Base-by-base conservation (phyloP, 2,329 filamentous ascomycete species). In the Calonectria naviculata region DNA sequence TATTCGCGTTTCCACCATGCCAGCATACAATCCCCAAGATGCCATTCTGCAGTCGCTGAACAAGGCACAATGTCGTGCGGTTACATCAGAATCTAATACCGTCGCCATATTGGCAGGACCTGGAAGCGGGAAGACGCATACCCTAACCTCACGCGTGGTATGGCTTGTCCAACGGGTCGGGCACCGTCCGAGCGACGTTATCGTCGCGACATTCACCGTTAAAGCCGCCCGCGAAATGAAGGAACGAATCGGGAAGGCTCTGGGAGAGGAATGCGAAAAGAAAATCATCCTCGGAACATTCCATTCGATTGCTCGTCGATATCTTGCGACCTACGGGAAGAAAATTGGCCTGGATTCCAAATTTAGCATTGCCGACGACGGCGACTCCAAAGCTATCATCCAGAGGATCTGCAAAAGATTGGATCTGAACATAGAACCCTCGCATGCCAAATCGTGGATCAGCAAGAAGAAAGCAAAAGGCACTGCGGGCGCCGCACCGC, bases 161-260 rank as follows among this genome's bases (percentile, higher is more conserved):
- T 97, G 96, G 88, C 90, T 98, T 34, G 89, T 98, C 65, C 90
- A 92, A 62, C 87, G 93, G 77, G 85, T 90, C 76, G 90, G 92
- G 47, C 90, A 94, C 76, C 89, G 91, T 68, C 96, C 96, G 78
- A 91, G 93, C 85, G 95, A 98, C 84, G 92, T 98, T 78, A 92
- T 99, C 71, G 96, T 98, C 71, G 97, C 96, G 72, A 98, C 96
- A 0, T 99, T 99, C 80, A 99, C 97, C 2, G 95, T 98, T 81
- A 98, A 98, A 82, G 95, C 97, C 1, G 94, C 95, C 21, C 90
- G 87, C 21, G 96, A 98, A 85, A 99, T 99, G 96, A 95, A 95
- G 78, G 92, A 95, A 79, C 91, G 96, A 9, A 94, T 98, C 68
- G 91, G 92, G 0, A 92, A 89, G 70, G 88, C 94, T n/a, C 87